A percentile compares a stretch with the other conserved stretches of the same genome.
Conservation (phyloP, 2,329 filamentous ascomycete species). For the Fusarium penzigii region DNA sequence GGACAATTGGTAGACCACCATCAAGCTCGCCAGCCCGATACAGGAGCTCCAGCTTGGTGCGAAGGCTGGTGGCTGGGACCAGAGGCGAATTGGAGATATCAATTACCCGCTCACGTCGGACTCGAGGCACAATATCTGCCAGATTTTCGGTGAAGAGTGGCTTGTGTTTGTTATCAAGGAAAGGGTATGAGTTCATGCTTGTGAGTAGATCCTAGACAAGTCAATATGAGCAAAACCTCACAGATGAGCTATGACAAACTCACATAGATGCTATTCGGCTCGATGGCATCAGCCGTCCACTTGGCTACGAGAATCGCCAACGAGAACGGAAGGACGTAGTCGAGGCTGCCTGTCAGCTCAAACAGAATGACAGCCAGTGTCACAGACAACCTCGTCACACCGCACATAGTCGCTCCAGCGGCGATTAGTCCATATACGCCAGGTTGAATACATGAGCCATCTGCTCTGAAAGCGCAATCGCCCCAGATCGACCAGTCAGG, state of each 20-base stretch:
- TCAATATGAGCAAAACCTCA: constrained; percentile 9
- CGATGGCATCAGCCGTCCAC: constrained; percentile 95
- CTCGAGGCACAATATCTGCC: constrained; percentile 78
- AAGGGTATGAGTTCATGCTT: constrained; percentile 96
- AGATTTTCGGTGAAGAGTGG: constrained; percentile 88
- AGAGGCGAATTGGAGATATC: constrained; percentile 84
- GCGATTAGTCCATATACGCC: constrained; percentile 96
- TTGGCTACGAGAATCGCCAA: constrained; percentile 92
- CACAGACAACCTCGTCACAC: constrained; percentile 89
- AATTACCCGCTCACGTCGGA: constrained; percentile 76
- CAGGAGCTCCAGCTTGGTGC: constrained; percentile 77
- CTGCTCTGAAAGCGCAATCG: constrained; percentile 67
- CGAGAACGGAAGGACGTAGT: constrained; percentile 94
- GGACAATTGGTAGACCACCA: constrained; percentile 84
- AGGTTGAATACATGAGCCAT: constrained; percentile 86
- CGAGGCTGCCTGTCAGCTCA: constrained; percentile 89
- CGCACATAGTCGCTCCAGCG: constrained; percentile 96
- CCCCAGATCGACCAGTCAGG: constrained; percentile 74
- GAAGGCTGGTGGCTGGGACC: constrained; percentile 74
- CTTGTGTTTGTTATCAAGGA: constrained; percentile 94
- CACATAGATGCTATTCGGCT: constrained; percentile 90
- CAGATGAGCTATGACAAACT: constrained; percentile 30
- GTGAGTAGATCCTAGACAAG: constrained; percentile 74
- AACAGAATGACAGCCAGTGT: constrained; percentile 95
- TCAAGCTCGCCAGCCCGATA: constrained; percentile 88